Evolutionary conservation across 306 rosid genomes (phyloP).

Genomic region (Mucuna pruriens): DNA sequence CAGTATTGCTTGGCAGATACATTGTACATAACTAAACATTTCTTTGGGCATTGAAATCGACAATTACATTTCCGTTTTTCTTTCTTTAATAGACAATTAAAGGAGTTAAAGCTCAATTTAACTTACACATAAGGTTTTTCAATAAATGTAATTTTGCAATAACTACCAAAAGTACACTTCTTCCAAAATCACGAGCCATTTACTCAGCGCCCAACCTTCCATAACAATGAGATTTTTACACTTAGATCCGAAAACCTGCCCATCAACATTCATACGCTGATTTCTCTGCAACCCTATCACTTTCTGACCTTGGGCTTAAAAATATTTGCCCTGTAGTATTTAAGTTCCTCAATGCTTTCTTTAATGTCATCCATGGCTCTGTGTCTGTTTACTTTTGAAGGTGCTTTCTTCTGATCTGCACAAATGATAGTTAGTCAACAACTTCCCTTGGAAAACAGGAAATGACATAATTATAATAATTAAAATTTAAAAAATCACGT

Average conservation of each 20-base stretch:
- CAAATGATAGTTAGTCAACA: slow-evolving; percentile 5
- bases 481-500: background rate
- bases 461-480: background rate
- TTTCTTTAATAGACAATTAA: background rate
- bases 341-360: slow-evolving; percentile 88
- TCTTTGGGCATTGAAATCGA: background rate
- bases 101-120: background rate
- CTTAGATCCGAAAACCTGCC: slow-evolving; percentile 18
- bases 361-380: slow-evolving; percentile 97
- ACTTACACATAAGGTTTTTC: background rate
- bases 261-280: slow-evolving; percentile 29
- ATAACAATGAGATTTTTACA: slow-evolving; percentile 1
- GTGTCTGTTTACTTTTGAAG: slow-evolving; percentile 71
- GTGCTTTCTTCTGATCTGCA: slow-evolving; percentile 75
- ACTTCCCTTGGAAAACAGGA: background rate
- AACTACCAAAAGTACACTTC: background rate
- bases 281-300: slow-evolving; percentile 44
- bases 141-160: slow-evolving; percentile 33
- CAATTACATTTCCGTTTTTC: slow-evolving; percentile 5
- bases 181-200: slow-evolving; percentile 33
- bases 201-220: background rate
- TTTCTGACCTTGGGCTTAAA: slow-evolving; percentile 69
- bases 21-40: background rate
- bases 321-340: slow-evolving; percentile 74
- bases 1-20: too few relatives aligned